Base-by-base conservation (phyloP, 352 stramenopile genomes). In the Phytopythium vexans region DNA sequence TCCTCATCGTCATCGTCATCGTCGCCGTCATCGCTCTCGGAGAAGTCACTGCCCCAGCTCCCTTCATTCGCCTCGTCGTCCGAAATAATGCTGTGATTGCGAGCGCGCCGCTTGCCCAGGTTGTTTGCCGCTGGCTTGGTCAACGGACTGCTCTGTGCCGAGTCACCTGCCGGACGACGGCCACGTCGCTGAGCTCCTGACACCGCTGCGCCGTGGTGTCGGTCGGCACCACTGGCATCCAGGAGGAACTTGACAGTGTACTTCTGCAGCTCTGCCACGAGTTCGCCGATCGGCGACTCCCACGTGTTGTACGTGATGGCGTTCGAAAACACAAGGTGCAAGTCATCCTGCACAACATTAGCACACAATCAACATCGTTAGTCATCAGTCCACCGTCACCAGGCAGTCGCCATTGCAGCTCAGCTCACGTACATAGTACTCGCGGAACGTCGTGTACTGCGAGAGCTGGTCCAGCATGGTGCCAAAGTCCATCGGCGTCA, bases 401-500 rank as follows among this genome's bases (percentile, higher is more conserved):
- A 6, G 12, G 16, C 41, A 47, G n/a, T 14, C 3, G 4, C 46
- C 16, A 50, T 31, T 33, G 9, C 54, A 52, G 14, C 45, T 37
- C 41, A 14, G 27, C 44, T 1, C n/a, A 77, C 72, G 59, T 86
- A 94, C 85, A 46, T 89, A 90, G 56, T 95, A 95, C 32, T 85
- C 69, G 37, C 66, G 62, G 54, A 95, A 92, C 47, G 66, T 72
- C 31, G 54, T 57, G 66, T 91, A 95, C 42, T 74, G 69, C 38
- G 72, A 52, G 52, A 98, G 72, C 49, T 86, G 90, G 27, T 89
- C 74, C 48, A 80, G 72, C 62, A 98, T 98, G 6, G 84, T 96
- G n/a, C 87, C 82, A 70, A 98, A 97, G 74, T 98, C 93, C 84
- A 97, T 98, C 9, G 94, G 94, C 40, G 86, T 75, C 21, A 51